phyloP scores from a whole-genome alignment of 306 rosid genomes.

The Dalbergia cochinchinensis region DNA sequence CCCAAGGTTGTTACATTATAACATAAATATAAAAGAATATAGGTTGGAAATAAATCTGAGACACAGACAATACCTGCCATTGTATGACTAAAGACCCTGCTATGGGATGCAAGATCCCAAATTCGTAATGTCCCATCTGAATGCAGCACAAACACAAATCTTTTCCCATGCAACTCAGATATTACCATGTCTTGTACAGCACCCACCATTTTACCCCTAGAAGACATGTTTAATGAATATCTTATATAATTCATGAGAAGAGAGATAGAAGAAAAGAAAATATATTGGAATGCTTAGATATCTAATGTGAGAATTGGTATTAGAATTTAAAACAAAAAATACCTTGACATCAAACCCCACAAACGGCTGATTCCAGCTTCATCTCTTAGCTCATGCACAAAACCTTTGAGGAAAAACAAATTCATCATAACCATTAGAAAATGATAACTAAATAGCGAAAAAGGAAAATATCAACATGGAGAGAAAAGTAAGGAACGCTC shows the following conservation, averaged over 20 bases:
- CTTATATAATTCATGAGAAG: conserved; percentile 27
- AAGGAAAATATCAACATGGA: conserved; percentile 16
- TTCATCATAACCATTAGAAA: conserved; percentile 38
- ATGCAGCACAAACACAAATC: conserved; percentile 86
- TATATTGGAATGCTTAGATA: not conserved
- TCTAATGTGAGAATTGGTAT: not conserved
- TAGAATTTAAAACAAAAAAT: conserved; percentile 6
- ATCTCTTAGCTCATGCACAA: conserved; percentile 80
- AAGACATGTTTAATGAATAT: conserved; percentile 44
- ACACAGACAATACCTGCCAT: conserved; percentile 64
- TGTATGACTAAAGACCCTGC: conserved; percentile 67
- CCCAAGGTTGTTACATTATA: too few relatives aligned
- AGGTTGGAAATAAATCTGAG: conserved; percentile 9
- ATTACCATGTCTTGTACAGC: conserved; percentile 83
- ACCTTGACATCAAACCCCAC: conserved; percentile 95
- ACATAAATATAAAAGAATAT: conserved; percentile 26
- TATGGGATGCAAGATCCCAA: conserved; percentile 78
- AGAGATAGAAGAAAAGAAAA: conserved; percentile 30
- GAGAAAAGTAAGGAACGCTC: conserved; percentile 22
- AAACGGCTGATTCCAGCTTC: conserved; percentile 85
- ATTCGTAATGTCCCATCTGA: conserved; percentile 76
- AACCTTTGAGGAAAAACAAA: conserved; percentile 55
- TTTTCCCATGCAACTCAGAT: conserved; percentile 63
- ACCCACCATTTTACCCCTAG: conserved; percentile 79
- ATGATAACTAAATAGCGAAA: not conserved